Evolutionary conservation across 2,329 filamentous ascomycete species (phyloP).

Genomic region (Aspergillus proliferans): DNA sequence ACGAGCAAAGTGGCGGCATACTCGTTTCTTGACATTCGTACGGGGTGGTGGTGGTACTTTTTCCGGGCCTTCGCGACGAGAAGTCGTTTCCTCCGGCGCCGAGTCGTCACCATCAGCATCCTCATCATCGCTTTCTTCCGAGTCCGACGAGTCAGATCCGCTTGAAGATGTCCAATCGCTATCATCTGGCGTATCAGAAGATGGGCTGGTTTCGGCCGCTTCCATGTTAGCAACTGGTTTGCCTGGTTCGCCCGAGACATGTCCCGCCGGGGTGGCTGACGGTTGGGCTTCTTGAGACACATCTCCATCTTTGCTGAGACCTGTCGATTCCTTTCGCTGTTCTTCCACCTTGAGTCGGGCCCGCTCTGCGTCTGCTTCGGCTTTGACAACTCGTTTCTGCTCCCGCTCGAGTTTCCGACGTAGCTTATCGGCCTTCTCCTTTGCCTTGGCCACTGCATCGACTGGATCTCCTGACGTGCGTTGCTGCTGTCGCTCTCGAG

Average conservation of each 20-base stretch:
- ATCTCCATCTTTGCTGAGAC: background rate
- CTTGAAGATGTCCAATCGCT: constrained; percentile 37
- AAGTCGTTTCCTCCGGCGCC: constrained; percentile 38
- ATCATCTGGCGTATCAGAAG: constrained; percentile 13
- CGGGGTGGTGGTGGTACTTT: constrained; percentile 34
- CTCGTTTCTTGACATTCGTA: constrained; percentile 21
- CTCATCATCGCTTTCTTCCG: constrained; percentile 18
- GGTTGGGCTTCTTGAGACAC: background rate
- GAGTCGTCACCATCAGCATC: constrained; percentile 17
- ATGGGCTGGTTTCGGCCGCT: constrained; percentile 6
- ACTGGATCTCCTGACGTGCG: constrained; percentile 18
- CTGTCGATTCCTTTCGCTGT: constrained; percentile 19
- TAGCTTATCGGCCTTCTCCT: constrained; percentile 37
- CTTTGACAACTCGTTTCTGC: constrained; percentile 46
- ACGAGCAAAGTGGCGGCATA: constrained; percentile 38
- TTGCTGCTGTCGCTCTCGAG: constrained; percentile 18
- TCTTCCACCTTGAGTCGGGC: constrained; percentile 31
- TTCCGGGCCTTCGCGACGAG: constrained; percentile 36
- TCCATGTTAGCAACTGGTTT: background rate
- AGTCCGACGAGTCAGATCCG: constrained; percentile 23
- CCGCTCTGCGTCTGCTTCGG: constrained; percentile 38
- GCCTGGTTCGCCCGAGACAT: background rate
- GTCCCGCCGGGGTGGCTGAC: background rate
- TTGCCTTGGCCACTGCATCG: constrained; percentile 32
- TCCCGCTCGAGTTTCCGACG: constrained; percentile 56